Conservation (phyloP, 768 basidiomycete genomes). For the Mycena maculata region DNA sequence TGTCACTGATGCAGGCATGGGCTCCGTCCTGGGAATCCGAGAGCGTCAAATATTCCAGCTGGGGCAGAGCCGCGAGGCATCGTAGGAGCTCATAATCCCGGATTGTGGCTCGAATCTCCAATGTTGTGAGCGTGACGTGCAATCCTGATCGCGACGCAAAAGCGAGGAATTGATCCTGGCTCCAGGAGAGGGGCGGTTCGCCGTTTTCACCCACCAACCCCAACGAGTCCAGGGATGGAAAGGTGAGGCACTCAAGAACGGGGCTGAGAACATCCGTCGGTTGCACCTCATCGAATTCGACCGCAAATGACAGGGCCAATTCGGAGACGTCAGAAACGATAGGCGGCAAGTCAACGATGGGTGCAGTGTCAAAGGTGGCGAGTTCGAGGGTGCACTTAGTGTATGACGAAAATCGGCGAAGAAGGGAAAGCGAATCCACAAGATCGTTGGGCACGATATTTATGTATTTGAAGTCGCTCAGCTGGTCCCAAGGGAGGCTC, state of each 20-base stretch:
- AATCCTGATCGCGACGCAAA: slow-evolving; percentile 10
- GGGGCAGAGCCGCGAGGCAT: slow-evolving; percentile 6
- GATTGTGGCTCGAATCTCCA: slow-evolving; percentile 3
- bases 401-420: not conserved
- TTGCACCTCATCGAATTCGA: too few relatives aligned
- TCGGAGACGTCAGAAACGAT: not conserved
- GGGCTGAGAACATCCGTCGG: not conserved
- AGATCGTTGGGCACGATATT: not conserved
- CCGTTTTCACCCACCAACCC: not conserved
- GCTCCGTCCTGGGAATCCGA: not conserved
- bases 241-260: slow-evolving; percentile 9
- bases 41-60: not conserved
- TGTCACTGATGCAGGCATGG: slow-evolving; percentile 7
- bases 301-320: not conserved
- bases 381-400: not conserved
- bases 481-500: slow-evolving; percentile 11
- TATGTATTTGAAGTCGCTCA: not conserved
- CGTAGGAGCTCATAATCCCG: not conserved
- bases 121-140: not conserved
- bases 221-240: not conserved
- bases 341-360: not conserved
- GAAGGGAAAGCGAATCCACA: not conserved
- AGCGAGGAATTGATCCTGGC: not conserved
- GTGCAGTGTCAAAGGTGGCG: not conserved
- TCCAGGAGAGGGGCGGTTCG: not conserved